These are phyloP conservation scores for Hypoxylon intermedium DNA, from an alignment of 495 filamentous ascomycete species.

Conservation along the genomic window DNA sequence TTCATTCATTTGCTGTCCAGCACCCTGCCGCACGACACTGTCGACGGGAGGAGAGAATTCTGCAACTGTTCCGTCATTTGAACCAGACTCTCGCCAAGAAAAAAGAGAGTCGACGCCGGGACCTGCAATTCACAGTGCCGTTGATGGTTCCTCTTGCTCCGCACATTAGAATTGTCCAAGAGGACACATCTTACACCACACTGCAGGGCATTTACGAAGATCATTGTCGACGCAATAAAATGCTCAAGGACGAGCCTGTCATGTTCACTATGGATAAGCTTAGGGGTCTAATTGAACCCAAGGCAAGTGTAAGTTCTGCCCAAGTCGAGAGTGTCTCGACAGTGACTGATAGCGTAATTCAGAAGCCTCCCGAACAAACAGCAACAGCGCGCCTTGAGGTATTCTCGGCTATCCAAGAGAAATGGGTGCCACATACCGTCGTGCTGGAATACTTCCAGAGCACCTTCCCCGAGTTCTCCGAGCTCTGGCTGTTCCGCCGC, in stretches of 20 bases:
- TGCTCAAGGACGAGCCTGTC: conserved; percentile 93
- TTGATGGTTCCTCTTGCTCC: conserved; percentile 94
- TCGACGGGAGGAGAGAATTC: conserved; percentile 89
- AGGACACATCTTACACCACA: conserved; percentile 92
- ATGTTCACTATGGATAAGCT: conserved; percentile 95
- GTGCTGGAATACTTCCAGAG: conserved; percentile 88
- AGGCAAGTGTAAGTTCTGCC: conserved; percentile 61
- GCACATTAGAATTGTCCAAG: conserved; percentile 89
- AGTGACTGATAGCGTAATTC: conserved; percentile 29
- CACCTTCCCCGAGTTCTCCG: conserved; percentile 85
- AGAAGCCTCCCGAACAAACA: conserved; percentile 72
- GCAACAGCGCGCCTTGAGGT: conserved; percentile 78
- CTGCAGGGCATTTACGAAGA: conserved; percentile 95
- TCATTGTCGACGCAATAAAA: conserved; percentile 82
- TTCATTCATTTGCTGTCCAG: conserved; percentile 94
- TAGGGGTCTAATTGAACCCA: conserved; percentile 73
- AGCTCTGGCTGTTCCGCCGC: conserved; percentile 97
- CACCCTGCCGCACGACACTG: conserved; percentile 91
- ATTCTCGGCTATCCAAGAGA: conserved; percentile 87
- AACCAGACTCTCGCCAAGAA: conserved; percentile 87
- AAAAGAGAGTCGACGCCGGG: conserved; percentile 92
- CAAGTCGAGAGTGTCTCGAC: not conserved
- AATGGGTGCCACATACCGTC: conserved; percentile 81
- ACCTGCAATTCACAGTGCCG: conserved; percentile 93
- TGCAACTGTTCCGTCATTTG: conserved; percentile 98